A percentile compares a stretch with the other conserved stretches of the same genome.
Evolutionary conservation across 371 early-diverging fungal genomes (phyloP).

Genomic region (Mortierella sp.): DNA sequence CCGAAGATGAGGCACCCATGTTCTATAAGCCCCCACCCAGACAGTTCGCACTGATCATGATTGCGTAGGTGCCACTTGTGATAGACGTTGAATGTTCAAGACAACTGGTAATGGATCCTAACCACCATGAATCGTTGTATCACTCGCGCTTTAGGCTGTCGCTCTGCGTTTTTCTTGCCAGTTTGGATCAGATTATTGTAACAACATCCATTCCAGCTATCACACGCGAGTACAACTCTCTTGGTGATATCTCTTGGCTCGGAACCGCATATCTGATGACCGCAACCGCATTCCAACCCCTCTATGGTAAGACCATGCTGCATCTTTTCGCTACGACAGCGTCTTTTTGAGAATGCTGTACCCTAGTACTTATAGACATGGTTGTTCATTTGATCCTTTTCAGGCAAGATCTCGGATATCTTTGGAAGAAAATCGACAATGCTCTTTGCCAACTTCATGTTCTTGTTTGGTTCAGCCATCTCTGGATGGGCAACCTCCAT

Average conservation of each 20-base stretch:
- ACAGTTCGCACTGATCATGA: conserved; percentile 38
- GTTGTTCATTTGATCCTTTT: neutral
- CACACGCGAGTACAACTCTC: conserved; percentile 76
- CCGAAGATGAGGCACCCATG: conserved; percentile 11
- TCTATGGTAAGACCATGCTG: conserved; percentile 56
- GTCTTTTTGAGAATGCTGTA: too few relatives aligned
- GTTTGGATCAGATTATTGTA: conserved; percentile 80
- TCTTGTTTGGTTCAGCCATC: conserved; percentile 65
- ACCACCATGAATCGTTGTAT: too few relatives aligned
- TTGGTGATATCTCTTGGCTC: conserved; percentile 77
- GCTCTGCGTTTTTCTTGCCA: conserved; percentile 67
- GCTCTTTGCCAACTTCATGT: conserved; percentile 65
- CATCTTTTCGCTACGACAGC: neutral
- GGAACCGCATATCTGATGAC: conserved; percentile 81
- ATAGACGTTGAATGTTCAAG: neutral
- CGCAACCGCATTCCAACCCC: conserved; percentile 79
- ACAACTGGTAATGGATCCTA: too few relatives aligned
- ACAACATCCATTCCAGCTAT: conserved; percentile 84
- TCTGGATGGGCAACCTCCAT: conserved; percentile 68
- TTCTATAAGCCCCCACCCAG: conserved; percentile 46
- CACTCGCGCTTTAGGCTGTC: conserved; percentile 28
- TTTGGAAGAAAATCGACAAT: conserved; percentile 75
- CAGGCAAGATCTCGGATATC: conserved; percentile 68
- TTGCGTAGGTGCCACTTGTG: conserved; percentile 31
- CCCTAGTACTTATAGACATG: too few relatives aligned